Percentiles rank a stretch among this genome's conserved stretches.
These are phyloP conservation scores for Amanita rimosa DNA, from an alignment of 768 basidiomycete genomes.

Conservation along the genomic window DNA sequence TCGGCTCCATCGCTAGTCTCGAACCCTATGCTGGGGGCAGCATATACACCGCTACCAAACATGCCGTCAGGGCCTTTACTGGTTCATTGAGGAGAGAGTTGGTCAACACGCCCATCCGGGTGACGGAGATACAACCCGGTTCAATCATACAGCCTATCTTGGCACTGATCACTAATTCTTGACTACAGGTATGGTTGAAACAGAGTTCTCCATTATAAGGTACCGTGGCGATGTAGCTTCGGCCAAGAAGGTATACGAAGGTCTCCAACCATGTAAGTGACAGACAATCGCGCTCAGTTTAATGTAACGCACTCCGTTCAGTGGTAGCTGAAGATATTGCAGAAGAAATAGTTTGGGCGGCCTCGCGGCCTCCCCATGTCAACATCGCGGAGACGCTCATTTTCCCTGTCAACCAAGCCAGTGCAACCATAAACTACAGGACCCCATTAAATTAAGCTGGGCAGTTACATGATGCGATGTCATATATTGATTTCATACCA, in stretches of 20 bases:
- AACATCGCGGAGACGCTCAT: constrained; percentile 79
- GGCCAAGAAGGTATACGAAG: constrained; percentile 87
- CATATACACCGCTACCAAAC: constrained; percentile 89
- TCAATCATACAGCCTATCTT: constrained; percentile 11
- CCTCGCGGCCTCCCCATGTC: constrained; percentile 83
- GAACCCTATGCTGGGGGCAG: constrained; percentile 87
- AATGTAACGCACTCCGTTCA: constrained; percentile 18
- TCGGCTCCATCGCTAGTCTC: constrained; percentile 85
- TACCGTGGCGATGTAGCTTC: constrained; percentile 75
- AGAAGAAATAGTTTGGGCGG: constrained; percentile 97
- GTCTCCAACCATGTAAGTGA: constrained; percentile 72
- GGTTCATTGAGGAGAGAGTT: constrained; percentile 75
- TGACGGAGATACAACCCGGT: constrained; percentile 93
- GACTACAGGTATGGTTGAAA: constrained; percentile 26
- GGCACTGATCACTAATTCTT: neutral
- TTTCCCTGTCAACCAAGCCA: constrained; percentile 74
- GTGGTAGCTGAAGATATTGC: constrained; percentile 84
- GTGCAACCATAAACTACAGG: constrained; percentile 51
- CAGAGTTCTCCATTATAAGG: constrained; percentile 86
- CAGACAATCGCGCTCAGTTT: neutral
- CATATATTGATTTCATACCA: constrained; percentile 5
- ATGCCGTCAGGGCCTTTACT: constrained; percentile 80
- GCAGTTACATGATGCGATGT: constrained; percentile 7
- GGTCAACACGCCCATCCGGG: constrained; percentile 86
- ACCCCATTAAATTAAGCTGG: constrained; percentile 23